Conservation (phyloP, 1,284 basidiomycete genomes). For the Tilletia caries region DNA sequence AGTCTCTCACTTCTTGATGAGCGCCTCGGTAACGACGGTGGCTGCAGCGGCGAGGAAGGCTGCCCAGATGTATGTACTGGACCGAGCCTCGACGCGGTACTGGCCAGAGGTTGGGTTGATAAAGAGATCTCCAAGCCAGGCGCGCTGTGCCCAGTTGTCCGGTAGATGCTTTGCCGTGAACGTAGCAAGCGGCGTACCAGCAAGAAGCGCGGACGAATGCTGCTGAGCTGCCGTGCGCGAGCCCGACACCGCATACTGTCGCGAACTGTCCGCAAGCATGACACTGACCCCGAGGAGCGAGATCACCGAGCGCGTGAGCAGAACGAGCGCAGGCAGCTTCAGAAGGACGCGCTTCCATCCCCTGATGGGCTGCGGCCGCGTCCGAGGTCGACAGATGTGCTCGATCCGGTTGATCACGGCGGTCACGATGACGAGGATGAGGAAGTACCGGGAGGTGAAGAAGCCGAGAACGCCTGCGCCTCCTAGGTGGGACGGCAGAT, state of each 20-base stretch:
- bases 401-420: conserved; percentile 44
- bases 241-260: not conserved
- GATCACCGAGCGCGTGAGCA: conserved; percentile 29
- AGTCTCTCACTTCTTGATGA: conserved; percentile 20
- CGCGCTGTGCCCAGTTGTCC: not conserved
- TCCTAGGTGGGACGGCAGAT: not conserved
- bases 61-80: conserved; percentile 2
- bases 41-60: conserved; percentile 12
- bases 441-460: conserved; percentile 38
- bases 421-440: conserved; percentile 30
- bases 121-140: conserved; percentile 6
- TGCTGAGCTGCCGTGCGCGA: not conserved
- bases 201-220: not conserved
- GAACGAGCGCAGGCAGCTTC: conserved; percentile 35
- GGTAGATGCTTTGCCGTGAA: not conserved
- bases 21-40: conserved; percentile 25
- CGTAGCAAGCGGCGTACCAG: not conserved
- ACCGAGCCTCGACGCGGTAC: conserved; percentile 6
- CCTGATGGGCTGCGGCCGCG: conserved; percentile 28
- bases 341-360: conserved; percentile 28
- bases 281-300: conserved; percentile 21
- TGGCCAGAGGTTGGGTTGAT: not conserved
- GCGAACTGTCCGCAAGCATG: not conserved
- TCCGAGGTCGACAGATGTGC: conserved; percentile 45
- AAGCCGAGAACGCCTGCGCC: conserved; percentile 23